Evolutionary conservation across 176 grass and related monocot genomes (phyloP).

Genomic region (Triticum urartu): DNA sequence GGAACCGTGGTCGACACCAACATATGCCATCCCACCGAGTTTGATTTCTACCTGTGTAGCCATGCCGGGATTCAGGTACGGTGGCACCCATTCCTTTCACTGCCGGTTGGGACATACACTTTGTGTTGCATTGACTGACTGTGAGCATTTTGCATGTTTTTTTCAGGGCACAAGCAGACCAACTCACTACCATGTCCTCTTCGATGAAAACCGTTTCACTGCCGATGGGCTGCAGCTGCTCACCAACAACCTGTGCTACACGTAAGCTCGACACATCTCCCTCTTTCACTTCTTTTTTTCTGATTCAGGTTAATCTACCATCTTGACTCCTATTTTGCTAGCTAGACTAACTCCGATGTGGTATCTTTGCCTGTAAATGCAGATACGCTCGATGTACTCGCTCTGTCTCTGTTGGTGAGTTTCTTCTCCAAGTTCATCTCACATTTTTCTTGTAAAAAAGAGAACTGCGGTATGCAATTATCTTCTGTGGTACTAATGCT

Average conservation of each 20-base stretch:
- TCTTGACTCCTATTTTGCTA: background rate
- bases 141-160: background rate
- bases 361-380: conserved; percentile 31
- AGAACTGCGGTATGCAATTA: background rate
- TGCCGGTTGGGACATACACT: background rate
- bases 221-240: conserved; percentile 48
- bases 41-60: conserved; percentile 90
- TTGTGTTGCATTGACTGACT: background rate
- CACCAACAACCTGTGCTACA: conserved; percentile 75
- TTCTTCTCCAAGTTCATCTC: background rate
- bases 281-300: background rate
- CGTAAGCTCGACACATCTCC: conserved; percentile 34
- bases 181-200: conserved; percentile 57
- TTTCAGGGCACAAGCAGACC: conserved; percentile 64
- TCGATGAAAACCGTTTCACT: conserved; percentile 53
- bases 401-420: conserved; percentile 72
- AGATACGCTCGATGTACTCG: conserved; percentile 88
- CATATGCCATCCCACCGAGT: conserved; percentile 74
- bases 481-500: background rate
- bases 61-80: conserved; percentile 71
- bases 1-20: conserved; percentile 69
- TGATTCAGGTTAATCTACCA: background rate
- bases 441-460: background rate
- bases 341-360: background rate
- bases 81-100: background rate